A percentile compares a stretch with the other conserved stretches of the same genome.
Conservation (phyloP, 2,329 filamentous ascomycete species). For the Trichoderma hamatum region DNA sequence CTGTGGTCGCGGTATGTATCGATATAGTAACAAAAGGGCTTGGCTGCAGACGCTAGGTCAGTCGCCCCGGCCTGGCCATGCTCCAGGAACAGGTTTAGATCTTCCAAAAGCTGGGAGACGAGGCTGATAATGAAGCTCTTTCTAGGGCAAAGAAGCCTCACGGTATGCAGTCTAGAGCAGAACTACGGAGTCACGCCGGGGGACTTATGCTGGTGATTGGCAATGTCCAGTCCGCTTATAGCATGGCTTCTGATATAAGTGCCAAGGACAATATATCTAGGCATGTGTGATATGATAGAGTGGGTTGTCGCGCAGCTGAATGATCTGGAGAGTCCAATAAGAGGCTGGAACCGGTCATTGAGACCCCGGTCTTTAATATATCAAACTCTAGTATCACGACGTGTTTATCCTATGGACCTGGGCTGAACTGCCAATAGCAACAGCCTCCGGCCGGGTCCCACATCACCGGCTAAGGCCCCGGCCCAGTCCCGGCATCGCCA, state of each 20-base stretch:
- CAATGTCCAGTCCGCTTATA: too few species aligned
- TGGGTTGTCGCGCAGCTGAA: neutral
- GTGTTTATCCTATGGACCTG: slow-evolving; percentile 2
- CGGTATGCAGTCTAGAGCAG: neutral
- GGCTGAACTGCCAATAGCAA: neutral
- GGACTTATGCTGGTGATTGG: neutral
- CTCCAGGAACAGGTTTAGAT: neutral
- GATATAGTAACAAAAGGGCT: slow-evolving; percentile 10
- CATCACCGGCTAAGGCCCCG: slow-evolving; percentile 24
- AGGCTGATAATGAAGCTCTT: slow-evolving; percentile 8
- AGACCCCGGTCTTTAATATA: neutral
- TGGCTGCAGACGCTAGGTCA: neutral
- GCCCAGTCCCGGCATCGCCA: slow-evolving; percentile 8
- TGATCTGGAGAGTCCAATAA: neutral
- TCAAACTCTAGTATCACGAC: neutral
- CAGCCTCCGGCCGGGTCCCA: slow-evolving; percentile 25
- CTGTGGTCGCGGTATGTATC: neutral
- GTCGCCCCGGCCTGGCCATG: slow-evolving; percentile 9
- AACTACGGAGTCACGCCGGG: neutral
- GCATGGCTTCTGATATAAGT: neutral
- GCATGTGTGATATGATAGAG: neutral
- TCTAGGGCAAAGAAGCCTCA: neutral
- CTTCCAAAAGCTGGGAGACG: neutral
- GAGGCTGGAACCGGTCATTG: neutral
- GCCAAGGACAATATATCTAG: neutral